phyloP scores from a whole-genome alignment of 371 early-diverging fungal genomes.

The Saksenaea oblongispora region DNA sequence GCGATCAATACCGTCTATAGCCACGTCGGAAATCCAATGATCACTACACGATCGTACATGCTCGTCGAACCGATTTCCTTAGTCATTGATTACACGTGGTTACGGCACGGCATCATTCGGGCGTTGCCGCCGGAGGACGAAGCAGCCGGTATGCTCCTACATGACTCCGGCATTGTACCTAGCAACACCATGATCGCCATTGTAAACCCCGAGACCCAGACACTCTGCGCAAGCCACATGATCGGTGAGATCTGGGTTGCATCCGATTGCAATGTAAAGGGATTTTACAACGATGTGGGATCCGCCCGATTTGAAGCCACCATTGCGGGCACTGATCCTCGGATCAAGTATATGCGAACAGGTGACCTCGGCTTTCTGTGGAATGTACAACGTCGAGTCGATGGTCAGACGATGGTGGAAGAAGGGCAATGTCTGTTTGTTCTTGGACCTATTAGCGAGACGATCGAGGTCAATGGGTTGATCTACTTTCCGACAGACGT shows the following conservation, averaged over 20 bases:
- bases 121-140: constrained; percentile 59
- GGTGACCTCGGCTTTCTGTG: constrained; percentile 88
- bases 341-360: constrained; percentile 74
- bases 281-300: constrained; percentile 31
- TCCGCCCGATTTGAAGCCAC: constrained; percentile 43
- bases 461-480: constrained; percentile 71
- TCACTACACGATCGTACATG: constrained; percentile 83
- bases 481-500: constrained; percentile 75
- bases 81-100: constrained; percentile 59
- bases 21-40: constrained; percentile 74
- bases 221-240: constrained; percentile 67
- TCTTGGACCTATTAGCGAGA: constrained; percentile 71
- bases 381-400: constrained; percentile 50
- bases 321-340: constrained; percentile 65
- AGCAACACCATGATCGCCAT: constrained; percentile 84
- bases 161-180: constrained; percentile 80
- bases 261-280: constrained; percentile 62
- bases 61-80: constrained; percentile 67
- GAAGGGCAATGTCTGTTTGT: constrained; percentile 78
- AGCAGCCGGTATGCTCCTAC: constrained; percentile 59
- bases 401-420: constrained; percentile 43
- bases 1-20: constrained; percentile 77
- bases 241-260: constrained; percentile 91
- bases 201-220: constrained; percentile 74
- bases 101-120: constrained; percentile 69